Conservation (phyloP, 192 early-diverging fungal species). For the Gorgonomyces haynaldii region DNA sequence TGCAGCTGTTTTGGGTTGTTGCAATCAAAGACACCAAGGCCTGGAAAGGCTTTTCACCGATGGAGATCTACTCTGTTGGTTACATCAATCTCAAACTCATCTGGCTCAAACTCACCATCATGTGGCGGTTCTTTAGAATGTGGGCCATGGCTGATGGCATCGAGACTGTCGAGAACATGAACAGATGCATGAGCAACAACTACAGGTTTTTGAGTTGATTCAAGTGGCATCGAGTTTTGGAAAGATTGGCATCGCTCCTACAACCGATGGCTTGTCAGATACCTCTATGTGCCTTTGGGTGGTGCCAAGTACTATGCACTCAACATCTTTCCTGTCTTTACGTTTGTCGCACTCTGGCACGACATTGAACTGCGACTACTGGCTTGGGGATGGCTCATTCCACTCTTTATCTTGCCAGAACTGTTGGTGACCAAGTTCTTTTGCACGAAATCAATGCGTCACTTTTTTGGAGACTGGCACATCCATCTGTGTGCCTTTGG, state of each 20-base stretch:
- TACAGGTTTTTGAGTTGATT: too few relatives aligned
- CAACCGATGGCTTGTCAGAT: slow-evolving; percentile 82
- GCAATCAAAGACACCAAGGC: slow-evolving; percentile 79
- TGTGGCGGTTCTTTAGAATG: slow-evolving; percentile 94
- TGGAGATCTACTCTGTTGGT: slow-evolving; percentile 77
- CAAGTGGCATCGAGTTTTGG: slow-evolving; percentile 88
- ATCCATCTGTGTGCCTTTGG: slow-evolving; percentile 66
- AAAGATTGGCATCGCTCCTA: slow-evolving; percentile 90
- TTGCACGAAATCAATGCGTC: slow-evolving; percentile 10
- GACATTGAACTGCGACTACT: slow-evolving; percentile 70
- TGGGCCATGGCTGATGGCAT: slow-evolving; percentile 93
- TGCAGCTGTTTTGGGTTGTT: slow-evolving; percentile 80
- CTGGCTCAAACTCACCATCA: slow-evolving; percentile 91
- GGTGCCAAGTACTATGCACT: slow-evolving; percentile 55
- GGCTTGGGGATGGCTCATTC: slow-evolving; percentile 88
- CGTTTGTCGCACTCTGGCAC: slow-evolving; percentile 98
- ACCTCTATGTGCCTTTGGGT: slow-evolving; percentile 86
- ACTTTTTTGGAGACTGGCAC: slow-evolving; percentile 8
- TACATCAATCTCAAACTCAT: slow-evolving; percentile 83
- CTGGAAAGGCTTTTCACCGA: slow-evolving; percentile 67
- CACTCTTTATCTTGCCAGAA: slow-evolving; percentile 79
- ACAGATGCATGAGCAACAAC: slow-evolving; percentile 91
- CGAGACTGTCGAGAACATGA: slow-evolving; percentile 88
- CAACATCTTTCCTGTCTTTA: slow-evolving; percentile 82
- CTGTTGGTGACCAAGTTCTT: slow-evolving; percentile 48